Evolutionary conservation across 495 filamentous ascomycete species (phyloP).

Genomic region (Aspergillus cristatus): DNA sequence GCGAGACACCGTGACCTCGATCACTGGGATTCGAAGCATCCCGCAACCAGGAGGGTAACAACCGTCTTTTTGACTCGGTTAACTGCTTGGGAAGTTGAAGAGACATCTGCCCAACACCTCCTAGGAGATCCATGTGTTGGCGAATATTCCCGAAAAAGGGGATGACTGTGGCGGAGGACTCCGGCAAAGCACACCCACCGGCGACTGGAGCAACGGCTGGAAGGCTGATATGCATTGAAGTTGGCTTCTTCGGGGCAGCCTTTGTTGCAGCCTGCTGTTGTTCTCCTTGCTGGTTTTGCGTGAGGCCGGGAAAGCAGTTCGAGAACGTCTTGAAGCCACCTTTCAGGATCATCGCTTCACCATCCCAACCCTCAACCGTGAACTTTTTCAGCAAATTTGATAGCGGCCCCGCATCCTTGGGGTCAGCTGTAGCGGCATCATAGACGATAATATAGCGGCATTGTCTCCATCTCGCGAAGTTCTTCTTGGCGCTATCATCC

Average conservation of each 20-base stretch:
- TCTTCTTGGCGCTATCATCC: constrained; percentile 57
- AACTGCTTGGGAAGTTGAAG: constrained; percentile 58
- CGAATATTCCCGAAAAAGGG: constrained; percentile 95
- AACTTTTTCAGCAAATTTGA: constrained; percentile 91
- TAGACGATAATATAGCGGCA: constrained; percentile 78
- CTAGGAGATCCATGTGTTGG: constrained; percentile 92
- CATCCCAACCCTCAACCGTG: constrained; percentile 70
- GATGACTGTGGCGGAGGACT: constrained; percentile 55
- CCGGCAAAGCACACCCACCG: constrained; percentile 79
- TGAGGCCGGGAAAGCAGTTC: constrained; percentile 36
- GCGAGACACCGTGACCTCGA: constrained; percentile 69
- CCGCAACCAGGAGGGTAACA: constrained; percentile 69
- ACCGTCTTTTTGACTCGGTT: constrained; percentile 26
- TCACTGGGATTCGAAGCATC: constrained; percentile 55
- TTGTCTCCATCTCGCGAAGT: constrained; percentile 67
- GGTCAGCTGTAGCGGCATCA: constrained; percentile 63
- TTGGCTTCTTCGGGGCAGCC: constrained; percentile 28
- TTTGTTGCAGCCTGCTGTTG: constrained; percentile 4
- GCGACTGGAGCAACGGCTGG: constrained; percentile 63
- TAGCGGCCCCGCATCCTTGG: constrained; percentile 67
- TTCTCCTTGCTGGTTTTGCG: constrained; percentile 16
- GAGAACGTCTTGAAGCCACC: constrained; percentile 48
- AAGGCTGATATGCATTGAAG: constrained; percentile 39
- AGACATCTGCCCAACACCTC: constrained; percentile 84
- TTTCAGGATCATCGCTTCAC: constrained; percentile 60